Evolutionary conservation across 306 rosid genomes (phyloP).

Genomic region (Vigna nakashimae): DNA sequence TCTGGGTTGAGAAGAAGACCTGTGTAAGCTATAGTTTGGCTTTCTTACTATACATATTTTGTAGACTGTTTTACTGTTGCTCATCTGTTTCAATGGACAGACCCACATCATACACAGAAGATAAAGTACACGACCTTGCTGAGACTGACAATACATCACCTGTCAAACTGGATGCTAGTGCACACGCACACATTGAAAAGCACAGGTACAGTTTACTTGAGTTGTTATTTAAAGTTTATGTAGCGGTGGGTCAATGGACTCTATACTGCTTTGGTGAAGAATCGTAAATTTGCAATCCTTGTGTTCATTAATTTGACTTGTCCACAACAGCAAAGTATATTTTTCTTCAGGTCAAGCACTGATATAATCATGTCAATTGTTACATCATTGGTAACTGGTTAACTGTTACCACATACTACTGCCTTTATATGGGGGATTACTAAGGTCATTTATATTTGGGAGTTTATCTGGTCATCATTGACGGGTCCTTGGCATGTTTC

Average conservation of each 20-base stretch:
- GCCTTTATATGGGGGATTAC: neutral
- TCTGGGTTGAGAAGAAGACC: slow-evolving; percentile 83
- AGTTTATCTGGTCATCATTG: slow-evolving; percentile 18
- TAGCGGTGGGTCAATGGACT: slow-evolving; percentile 27
- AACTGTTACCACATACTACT: neutral
- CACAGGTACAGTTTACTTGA: slow-evolving; percentile 63
- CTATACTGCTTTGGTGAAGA: slow-evolving; percentile 5
- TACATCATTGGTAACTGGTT: neutral
- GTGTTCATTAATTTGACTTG: slow-evolving; percentile 1
- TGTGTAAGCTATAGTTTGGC: slow-evolving; percentile 55
- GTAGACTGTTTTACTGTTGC: slow-evolving; percentile 40
- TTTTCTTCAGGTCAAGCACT: slow-evolving; percentile 1
- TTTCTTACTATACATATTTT: slow-evolving; percentile 18
- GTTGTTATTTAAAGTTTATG: slow-evolving; percentile 30
- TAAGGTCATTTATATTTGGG: neutral
- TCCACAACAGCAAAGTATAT: slow-evolving; percentile 7
- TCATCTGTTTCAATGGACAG: slow-evolving; percentile 53
- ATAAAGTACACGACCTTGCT: slow-evolving; percentile 55
- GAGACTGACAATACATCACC: slow-evolving; percentile 58
- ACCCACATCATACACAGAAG: slow-evolving; percentile 59
- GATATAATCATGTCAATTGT: neutral
- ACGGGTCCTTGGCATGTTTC: neutral
- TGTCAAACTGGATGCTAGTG: slow-evolving; percentile 79
- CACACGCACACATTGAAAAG: slow-evolving; percentile 76
- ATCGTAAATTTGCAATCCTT: slow-evolving; percentile 17